These are phyloP conservation scores for Ganoderma meredithae DNA, from an alignment of 1,284 basidiomycete genomes.

Conservation along the genomic window DNA sequence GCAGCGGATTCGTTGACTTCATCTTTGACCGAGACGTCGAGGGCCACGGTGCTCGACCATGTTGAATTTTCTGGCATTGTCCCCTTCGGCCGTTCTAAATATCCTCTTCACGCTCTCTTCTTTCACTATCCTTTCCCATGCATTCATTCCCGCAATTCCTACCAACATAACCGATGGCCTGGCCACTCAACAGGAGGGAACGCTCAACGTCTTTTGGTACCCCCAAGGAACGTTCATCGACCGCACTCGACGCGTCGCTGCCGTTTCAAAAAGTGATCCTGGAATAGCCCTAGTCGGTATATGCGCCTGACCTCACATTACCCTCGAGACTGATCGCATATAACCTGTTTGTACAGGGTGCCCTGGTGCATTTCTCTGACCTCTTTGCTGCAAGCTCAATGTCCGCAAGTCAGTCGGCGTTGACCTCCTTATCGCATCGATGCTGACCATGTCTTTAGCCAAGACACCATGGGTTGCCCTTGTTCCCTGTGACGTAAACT, in stretches of 20 bases:
- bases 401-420: neutral
- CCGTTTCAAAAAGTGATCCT: neutral
- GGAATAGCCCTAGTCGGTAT: neutral
- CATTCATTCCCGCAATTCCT: neutral
- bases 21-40: neutral
- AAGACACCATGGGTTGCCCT: conserved; percentile 21
- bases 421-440: neutral
- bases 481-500: conserved; percentile 21
- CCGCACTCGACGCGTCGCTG: neutral
- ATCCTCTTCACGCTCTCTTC: neutral
- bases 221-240: neutral
- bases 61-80: neutral
- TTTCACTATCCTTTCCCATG: conserved; percentile 2
- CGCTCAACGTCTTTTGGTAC: neutral
- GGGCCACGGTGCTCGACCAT: neutral
- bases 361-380: neutral
- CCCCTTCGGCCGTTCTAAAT: neutral
- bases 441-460: neutral
- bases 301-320: neutral
- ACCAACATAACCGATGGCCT: conserved; percentile 1
- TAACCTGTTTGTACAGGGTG: neutral
- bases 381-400: neutral
- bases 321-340: neutral
- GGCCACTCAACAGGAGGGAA: neutral
- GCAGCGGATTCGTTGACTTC: no score